These are phyloP conservation scores for Cicer judaicum DNA, from an alignment of 306 rosid genomes.

Conservation along the genomic window DNA sequence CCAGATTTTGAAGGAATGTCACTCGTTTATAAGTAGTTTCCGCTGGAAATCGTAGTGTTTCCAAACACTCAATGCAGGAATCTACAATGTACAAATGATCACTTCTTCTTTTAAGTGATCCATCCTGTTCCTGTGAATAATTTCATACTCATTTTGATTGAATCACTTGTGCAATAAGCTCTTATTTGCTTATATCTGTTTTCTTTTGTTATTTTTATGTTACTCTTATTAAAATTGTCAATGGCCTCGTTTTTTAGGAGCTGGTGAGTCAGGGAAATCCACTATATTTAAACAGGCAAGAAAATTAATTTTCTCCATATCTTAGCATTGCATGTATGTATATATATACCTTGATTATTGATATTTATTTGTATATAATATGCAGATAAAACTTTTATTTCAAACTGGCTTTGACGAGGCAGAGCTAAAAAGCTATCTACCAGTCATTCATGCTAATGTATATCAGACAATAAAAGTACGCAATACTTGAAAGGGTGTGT, in stretches of 20 bases:
- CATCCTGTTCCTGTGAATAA: background rate
- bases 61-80: background rate
- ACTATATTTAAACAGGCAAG: constrained; percentile 96
- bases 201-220: constrained; percentile 19
- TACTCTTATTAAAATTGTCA: constrained; percentile 21
- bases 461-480: constrained; percentile 99
- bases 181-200: background rate
- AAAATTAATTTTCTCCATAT: constrained; percentile 30
- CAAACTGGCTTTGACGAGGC: constrained; percentile 98
- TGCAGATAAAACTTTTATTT: constrained; percentile 94
- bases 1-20: constrained; percentile 6
- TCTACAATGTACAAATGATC: background rate
- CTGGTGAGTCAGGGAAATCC: constrained; percentile 97
- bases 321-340: background rate
- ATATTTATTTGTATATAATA: constrained; percentile 28
- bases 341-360: constrained; percentile 35
- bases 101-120: constrained; percentile 1
- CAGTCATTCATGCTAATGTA: constrained; percentile 97
- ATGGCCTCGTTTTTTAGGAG: constrained; percentile 57
- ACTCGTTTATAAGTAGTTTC: background rate
- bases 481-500: constrained; percentile 99
- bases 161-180: constrained; percentile 23
- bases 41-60: background rate
- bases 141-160: constrained; percentile 29
- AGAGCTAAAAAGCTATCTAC: constrained; percentile 85